Conservation (phyloP, 768 basidiomycete species). For the Hortiboletus flavorubellus region DNA sequence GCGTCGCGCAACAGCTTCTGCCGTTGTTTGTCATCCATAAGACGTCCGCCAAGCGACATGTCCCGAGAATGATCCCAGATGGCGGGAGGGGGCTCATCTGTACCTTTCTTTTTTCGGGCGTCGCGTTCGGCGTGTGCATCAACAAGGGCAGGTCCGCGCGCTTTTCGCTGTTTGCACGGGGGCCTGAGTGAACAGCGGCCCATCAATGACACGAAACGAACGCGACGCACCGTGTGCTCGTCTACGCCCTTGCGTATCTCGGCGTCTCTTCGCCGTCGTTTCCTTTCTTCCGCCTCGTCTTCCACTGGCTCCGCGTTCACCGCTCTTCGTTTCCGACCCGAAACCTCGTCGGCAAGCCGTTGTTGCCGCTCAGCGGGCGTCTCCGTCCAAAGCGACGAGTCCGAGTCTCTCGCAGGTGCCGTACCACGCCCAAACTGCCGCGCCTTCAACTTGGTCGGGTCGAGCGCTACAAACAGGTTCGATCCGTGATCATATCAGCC, state of each 20-base stretch:
- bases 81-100: slow-evolving; percentile 51
- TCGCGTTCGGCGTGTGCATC: slow-evolving; percentile 45
- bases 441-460: slow-evolving; percentile 78
- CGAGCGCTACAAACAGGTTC: slow-evolving; percentile 55
- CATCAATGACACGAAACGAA: neutral
- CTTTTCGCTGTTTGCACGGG: slow-evolving; percentile 36
- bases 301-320: slow-evolving; percentile 47
- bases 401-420: slow-evolving; percentile 40
- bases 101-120: slow-evolving; percentile 37
- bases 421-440: slow-evolving; percentile 73
- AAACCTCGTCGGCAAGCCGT: slow-evolving; percentile 88
- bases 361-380: slow-evolving; percentile 92
- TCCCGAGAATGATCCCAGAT: slow-evolving; percentile 95
- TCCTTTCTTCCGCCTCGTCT: slow-evolving; percentile 38
- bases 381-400: slow-evolving; percentile 90
- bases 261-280: slow-evolving; percentile 61
- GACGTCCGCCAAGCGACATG: slow-evolving; percentile 81
- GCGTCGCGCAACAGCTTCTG: slow-evolving; percentile 78
- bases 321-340: slow-evolving; percentile 82
- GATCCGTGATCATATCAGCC: neutral
- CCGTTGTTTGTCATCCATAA: slow-evolving; percentile 88
- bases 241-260: slow-evolving; percentile 72
- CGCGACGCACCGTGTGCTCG: slow-evolving; percentile 64
- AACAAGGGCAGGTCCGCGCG: slow-evolving; percentile 53
- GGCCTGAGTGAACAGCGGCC: neutral